Evolutionary conservation across 2,329 filamentous ascomycete genomes (phyloP).

Genomic region (Penicillium griseofulvum): DNA sequence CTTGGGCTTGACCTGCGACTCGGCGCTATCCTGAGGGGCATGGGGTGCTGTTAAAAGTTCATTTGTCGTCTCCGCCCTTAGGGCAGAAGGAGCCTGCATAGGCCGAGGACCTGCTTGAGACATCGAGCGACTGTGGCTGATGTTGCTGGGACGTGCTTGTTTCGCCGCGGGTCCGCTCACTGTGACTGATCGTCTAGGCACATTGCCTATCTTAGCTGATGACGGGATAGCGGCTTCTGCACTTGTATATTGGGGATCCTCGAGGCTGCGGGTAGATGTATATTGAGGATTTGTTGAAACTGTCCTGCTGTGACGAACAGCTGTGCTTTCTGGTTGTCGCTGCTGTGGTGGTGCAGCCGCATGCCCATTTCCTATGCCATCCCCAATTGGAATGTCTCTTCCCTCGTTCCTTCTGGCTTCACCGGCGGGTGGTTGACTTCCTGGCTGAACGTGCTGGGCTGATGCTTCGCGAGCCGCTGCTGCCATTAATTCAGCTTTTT

Average conservation of each 20-base stretch:
- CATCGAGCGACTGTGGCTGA: conserved; percentile 13
- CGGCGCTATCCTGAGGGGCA: conserved; percentile 18
- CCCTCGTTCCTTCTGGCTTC: conserved; percentile 2
- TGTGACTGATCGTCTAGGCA: conserved; percentile 28
- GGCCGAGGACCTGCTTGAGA: conserved; percentile 13
- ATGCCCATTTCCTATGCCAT: neutral
- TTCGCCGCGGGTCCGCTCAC: conserved; percentile 19
- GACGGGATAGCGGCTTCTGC: conserved; percentile 10
- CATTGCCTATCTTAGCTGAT: conserved; percentile 21
- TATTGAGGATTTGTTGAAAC: conserved; percentile 23
- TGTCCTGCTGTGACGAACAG: conserved; percentile 17
- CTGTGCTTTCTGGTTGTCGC: conserved; percentile 11
- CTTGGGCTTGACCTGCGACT: conserved; percentile 33
- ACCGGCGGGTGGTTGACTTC: conserved; percentile 2
- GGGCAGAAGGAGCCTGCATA: neutral
- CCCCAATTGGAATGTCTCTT: neutral
- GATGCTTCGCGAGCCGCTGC: conserved; percentile 3
- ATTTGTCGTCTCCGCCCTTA: conserved; percentile 14
- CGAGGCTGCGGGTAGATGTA: conserved; percentile 13
- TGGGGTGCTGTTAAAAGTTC: conserved; percentile 15
- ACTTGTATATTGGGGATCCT: conserved; percentile 23
- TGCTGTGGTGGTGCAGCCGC: conserved; percentile 3
- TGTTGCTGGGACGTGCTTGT: neutral
- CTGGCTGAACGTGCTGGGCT: conserved; percentile 9
- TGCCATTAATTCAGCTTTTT: conserved; percentile 13